These are phyloP conservation scores for Diaporthe sp. DNA, from an alignment of 2,329 filamentous ascomycete genomes.

Conservation along the genomic window DNA sequence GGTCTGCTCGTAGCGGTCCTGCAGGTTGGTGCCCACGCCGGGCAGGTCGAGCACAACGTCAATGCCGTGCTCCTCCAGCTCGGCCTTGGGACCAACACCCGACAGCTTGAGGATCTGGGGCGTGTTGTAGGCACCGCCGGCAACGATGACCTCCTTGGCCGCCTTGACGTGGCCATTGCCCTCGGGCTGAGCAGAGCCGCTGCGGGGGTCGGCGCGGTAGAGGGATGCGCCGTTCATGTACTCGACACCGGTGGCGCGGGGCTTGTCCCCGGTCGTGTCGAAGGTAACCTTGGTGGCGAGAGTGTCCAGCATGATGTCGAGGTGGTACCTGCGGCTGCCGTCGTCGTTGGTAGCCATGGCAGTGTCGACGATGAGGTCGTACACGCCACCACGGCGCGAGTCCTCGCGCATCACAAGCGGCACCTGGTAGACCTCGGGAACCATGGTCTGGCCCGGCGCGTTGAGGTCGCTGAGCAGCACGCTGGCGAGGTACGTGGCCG, in stretches of 20 bases:
- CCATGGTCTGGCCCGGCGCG: slow-evolving; percentile 52
- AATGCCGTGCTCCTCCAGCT: slow-evolving; percentile 30
- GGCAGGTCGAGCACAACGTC: slow-evolving; percentile 36
- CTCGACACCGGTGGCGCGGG: slow-evolving; percentile 37
- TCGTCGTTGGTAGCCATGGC: slow-evolving; percentile 46
- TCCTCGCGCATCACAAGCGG: slow-evolving; percentile 55
- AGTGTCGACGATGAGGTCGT: slow-evolving; percentile 49
- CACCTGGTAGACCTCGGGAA: slow-evolving; percentile 62
- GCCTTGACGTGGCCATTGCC: slow-evolving; percentile 18
- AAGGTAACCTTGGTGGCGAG: slow-evolving; percentile 38
- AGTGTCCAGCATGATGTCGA: slow-evolving; percentile 51
- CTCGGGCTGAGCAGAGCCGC: not conserved
- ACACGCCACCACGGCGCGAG: slow-evolving; percentile 48
- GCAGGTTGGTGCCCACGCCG: slow-evolving; percentile 37
- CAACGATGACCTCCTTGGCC: slow-evolving; percentile 26
- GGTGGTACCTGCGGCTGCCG: slow-evolving; percentile 47
- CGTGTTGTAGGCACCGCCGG: slow-evolving; percentile 24
- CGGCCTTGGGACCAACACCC: slow-evolving; percentile 17
- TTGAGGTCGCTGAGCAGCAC: slow-evolving; percentile 33
- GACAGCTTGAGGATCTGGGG: slow-evolving; percentile 30
- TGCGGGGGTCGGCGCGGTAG: slow-evolving; percentile 37
- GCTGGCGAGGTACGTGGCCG: slow-evolving; percentile 27
- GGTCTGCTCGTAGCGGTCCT: slow-evolving; percentile 38
- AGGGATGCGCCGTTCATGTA: slow-evolving; percentile 36
- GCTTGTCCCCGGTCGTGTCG: slow-evolving; percentile 30